phyloP scores from a whole-genome alignment of 2,329 filamentous ascomycete species.

The Juglanconis oblonga region DNA sequence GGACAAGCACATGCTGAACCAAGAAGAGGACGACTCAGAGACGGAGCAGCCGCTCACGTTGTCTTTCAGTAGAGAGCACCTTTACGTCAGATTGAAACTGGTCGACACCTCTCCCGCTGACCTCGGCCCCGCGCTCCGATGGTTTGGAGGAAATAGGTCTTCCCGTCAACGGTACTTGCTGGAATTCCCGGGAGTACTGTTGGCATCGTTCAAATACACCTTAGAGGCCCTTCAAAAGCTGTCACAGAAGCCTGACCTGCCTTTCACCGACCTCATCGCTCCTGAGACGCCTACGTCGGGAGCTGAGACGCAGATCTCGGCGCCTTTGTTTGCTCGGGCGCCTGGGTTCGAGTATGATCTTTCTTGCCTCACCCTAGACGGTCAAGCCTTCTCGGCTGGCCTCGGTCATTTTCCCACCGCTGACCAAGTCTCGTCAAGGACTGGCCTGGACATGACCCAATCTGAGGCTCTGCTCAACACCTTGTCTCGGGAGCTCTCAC shows the following conservation, averaged over 20 bases:
- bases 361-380: constrained; percentile 26
- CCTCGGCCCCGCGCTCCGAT: constrained; percentile 26
- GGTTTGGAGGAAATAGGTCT: constrained; percentile 25
- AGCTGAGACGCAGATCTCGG: constrained; percentile 29
- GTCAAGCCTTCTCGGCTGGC: constrained; percentile 12
- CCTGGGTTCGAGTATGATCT: constrained; percentile 50
- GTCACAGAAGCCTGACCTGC: constrained; percentile 39
- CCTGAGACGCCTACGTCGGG: constrained; percentile 22
- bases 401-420: constrained; percentile 12
- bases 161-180: constrained; percentile 38
- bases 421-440: constrained; percentile 28
- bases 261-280: constrained; percentile 47
- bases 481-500: constrained; percentile 49
- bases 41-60: constrained; percentile 23
- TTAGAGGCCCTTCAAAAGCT: constrained; percentile 55
- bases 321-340: constrained; percentile 49
- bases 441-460: constrained; percentile 51
- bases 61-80: constrained; percentile 27
- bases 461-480: constrained; percentile 50
- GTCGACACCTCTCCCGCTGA: constrained; percentile 23
- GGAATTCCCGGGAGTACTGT: constrained; percentile 60
- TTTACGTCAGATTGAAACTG: constrained; percentile 32
- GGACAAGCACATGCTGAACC: not conserved
- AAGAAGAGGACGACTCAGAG: not conserved
- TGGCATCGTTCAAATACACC: constrained; percentile 56